Evolutionary conservation across 768 basidiomycete genomes (phyloP), one percentile per base, ranked within the genome.

Genomic region (Hydnum rufescens): DNA sequence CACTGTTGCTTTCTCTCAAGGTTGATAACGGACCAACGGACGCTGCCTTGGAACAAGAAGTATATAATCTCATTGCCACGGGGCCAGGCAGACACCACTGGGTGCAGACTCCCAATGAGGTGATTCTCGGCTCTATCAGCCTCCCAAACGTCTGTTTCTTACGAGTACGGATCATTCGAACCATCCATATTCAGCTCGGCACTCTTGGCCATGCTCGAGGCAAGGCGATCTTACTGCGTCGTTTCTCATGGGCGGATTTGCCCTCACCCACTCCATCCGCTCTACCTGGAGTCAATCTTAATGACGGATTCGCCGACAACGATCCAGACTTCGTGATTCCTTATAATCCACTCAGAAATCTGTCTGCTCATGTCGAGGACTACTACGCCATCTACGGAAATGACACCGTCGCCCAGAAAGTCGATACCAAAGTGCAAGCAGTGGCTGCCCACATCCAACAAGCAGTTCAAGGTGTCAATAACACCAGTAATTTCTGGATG

Each of bases 121-220:
- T 69, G 52, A 4, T 64, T 59, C 29, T 43, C 36, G 18, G 25
- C 44, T 51, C 4, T 31, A 36, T 5, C 32, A 23, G 6, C 56
- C 28, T 42, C 22, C 34, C 25, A 3, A 13, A n/a, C 8, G 6
- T 31, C 23, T 4, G 29, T 39, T 25, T 26, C 28, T 48, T 13
- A 25, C 25, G 23, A 13, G 16, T 8, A 28, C 32, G 18, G 28
- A 16, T 51, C 6, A 8, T 47, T n/a, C 42, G n/a, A 31, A 5
- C 49, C n/a, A n/a, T 29, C 28, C 42, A 52, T 5, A n/a, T 19
- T 13, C 28, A 56, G 55, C 47, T 56, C 5, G 22, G 4, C 49
- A 74, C 71, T 63, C 65, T 76, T 4, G 72, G 73, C 2, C 66
- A 72, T 61, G 69, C 72, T 1, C 70, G 74, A 2, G 72, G 72